Percentiles rank a stretch among this genome's conserved stretches.
phyloP scores from a whole-genome alignment of 495 filamentous ascomycete species.

The Aspergillus ellipticus region DNA sequence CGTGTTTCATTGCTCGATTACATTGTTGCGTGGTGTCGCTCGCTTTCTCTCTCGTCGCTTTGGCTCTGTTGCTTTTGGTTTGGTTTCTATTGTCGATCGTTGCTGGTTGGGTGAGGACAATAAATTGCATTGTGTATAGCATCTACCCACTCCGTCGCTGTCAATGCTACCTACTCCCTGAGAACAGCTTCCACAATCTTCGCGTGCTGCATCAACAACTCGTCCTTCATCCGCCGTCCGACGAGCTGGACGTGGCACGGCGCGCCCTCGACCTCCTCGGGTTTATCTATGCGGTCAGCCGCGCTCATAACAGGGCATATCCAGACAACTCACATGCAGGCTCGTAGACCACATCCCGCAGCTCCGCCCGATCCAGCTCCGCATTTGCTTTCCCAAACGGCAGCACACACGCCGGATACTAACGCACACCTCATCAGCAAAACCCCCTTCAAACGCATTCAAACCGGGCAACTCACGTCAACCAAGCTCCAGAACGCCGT shows the following conservation, averaged over 20 bases:
- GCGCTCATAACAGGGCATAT: no score
- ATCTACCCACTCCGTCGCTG: no score
- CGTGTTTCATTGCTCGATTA: no score
- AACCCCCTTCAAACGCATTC: neutral
- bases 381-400: constrained; percentile 26
- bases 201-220: constrained; percentile 20
- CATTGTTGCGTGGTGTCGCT: no score
- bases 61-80: no score
- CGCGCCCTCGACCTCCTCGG: constrained; percentile 21
- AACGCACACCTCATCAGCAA: constrained; percentile 2
- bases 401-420: constrained; percentile 37
- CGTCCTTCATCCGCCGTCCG: constrained; percentile 26
- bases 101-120: no score
- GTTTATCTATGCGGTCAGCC: constrained; percentile 14
- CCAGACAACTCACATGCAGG: constrained; percentile 17
- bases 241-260: constrained; percentile 31
- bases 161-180: neutral
- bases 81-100: no score
- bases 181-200: constrained; percentile 17
- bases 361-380: constrained; percentile 12
- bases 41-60: no score
- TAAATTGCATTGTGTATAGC: no score
- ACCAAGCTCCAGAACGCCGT: constrained; percentile 49
- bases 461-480: constrained; percentile 39
- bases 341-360: constrained; percentile 17